phyloP scores from a whole-genome alignment of 805 yeast species.

The Lachancea mirantina region DNA sequence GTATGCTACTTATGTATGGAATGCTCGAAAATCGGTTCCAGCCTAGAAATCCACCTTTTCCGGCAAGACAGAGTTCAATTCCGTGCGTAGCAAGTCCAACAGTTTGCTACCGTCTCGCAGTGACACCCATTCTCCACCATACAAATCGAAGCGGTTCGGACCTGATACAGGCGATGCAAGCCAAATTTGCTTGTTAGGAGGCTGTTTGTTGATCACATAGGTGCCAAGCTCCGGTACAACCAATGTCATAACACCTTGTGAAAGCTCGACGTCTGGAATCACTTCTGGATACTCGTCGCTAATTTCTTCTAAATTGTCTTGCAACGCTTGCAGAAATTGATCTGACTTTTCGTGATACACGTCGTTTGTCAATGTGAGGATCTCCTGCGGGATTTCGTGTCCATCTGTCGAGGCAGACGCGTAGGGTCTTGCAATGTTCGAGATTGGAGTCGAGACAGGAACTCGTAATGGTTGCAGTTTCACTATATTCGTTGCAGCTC shows the following conservation, averaged over 20 bases:
- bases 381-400: constrained; percentile 42
- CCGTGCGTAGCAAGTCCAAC: constrained; percentile 43
- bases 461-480: too few relatives aligned
- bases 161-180: constrained; percentile 89
- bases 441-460: too few relatives aligned
- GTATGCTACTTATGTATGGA: too few relatives aligned
- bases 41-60: constrained; percentile 13
- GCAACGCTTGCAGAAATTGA: constrained; percentile 58
- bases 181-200: constrained; percentile 97
- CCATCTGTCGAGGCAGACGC: constrained; percentile 44
- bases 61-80: constrained; percentile 35
- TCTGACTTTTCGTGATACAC: constrained; percentile 63
- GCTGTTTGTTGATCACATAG: constrained; percentile 92
- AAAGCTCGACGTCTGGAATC: constrained; percentile 61
- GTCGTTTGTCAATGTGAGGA: constrained; percentile 39
- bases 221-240: constrained; percentile 66
- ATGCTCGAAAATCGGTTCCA: too few relatives aligned
- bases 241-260: constrained; percentile 80
- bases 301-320: constrained; percentile 60
- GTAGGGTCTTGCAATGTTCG: too few relatives aligned
- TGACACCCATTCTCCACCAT: constrained; percentile 71
- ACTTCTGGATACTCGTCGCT: constrained; percentile 56
- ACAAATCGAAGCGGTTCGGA: constrained; percentile 76
- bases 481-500: too few relatives aligned
- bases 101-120: constrained; percentile 53